Evolutionary conservation across 352 stramenopile genomes (phyloP).

Genomic region (Phytophthora pistaciae): DNA sequence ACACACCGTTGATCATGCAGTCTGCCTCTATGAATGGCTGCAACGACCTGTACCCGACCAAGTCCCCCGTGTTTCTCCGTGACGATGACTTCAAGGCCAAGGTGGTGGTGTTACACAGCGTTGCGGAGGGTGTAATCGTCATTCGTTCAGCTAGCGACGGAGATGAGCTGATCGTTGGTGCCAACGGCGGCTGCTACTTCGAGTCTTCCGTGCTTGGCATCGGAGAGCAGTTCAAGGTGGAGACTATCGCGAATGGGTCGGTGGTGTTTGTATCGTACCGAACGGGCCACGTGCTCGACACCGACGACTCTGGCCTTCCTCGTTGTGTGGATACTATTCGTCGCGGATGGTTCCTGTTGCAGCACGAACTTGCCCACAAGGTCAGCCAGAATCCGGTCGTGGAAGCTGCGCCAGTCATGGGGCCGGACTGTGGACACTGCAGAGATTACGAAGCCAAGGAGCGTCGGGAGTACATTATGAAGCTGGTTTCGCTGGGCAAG

Average conservation of each 20-base stretch:
- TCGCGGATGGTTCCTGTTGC: conserved; percentile 24
- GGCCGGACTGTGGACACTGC: conserved; percentile 15
- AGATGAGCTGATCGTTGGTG: conserved; percentile 29
- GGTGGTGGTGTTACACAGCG: conserved; percentile 14
- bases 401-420: not conserved
- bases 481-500: conserved; percentile 30
- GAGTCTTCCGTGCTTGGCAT: conserved; percentile 31
- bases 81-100: conserved; percentile 14
- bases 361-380: not conserved
- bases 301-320: conserved; percentile 17
- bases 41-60: conserved; percentile 2
- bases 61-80: conserved; percentile 7
- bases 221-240: conserved; percentile 31
- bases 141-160: conserved; percentile 22
- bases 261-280: conserved; percentile 28
- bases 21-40: not conserved
- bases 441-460: conserved; percentile 18
- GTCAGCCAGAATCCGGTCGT: not conserved
- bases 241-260: conserved; percentile 19
- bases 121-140: conserved; percentile 7
- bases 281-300: conserved; percentile 30
- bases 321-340: conserved; percentile 35
- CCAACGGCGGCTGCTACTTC: conserved; percentile 32
- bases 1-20: conserved; percentile 27
- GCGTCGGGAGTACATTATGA: conserved; percentile 31